Base-by-base conservation (phyloP, 495 filamentous ascomycete species). In the Talaromyces thailandensis region DNA sequence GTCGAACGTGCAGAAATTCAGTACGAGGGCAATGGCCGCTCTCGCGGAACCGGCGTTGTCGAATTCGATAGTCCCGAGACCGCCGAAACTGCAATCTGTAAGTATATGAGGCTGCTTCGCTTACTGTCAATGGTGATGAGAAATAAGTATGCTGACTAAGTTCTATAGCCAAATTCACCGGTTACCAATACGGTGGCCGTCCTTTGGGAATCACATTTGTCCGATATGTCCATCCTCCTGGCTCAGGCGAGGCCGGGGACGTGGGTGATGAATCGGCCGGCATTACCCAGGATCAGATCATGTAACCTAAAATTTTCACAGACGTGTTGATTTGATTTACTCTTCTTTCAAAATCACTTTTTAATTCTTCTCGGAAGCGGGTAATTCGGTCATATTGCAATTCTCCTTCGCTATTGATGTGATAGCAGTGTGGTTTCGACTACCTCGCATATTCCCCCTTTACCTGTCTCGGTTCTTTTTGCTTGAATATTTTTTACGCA, bases 1-100 rank as follows among this genome's bases (percentile, higher is more conserved):
- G 94, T 98, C 64, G 92, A 96, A 67, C 91, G 91, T 66, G 94
- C 94, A 11, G 95, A 98, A 78, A 98, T 98, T 56, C 95, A 98
- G 76, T 98, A 98, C 69, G 95, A 98, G 69, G 89, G 90, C 7
- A 96, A 95, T 69, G 93, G 94, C 53, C 91, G 94, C 66, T 98
- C 95, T 59, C 88, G 91, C 62, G 94, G 94, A 56, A 96, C 90
- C 55, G 94, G 94, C 70, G 94, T 98, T 50, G 95, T 98, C 58
- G 85, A 93, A 64, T 98, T 98, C 70, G 90, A 95, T 66, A 86
- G 73, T 48, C 73, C 84, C 9, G 87, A 93, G 11, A 93, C 89
- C 67, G 91, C 94, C 1, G 93, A 96, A 67, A 96, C 91, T 58
- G 87, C 93, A 25, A 98, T 98, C 69, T 70, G 86, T 88, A 80